These are phyloP conservation scores for Amaranthus hypochondriacus DNA, from an alignment of 148 eudicot species.

Conservation along the genomic window DNA sequence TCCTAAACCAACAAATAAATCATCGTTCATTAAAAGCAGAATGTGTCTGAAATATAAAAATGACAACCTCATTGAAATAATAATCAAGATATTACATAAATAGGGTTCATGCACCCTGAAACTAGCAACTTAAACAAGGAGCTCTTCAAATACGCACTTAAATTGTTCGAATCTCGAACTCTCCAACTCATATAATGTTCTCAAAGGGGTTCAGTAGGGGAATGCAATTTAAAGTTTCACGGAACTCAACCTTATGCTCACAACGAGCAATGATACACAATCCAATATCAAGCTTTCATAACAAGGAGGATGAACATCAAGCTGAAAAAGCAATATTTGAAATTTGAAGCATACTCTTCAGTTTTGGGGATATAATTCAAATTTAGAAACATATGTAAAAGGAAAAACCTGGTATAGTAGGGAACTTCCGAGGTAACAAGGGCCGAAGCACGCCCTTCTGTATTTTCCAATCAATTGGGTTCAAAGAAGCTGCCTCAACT, in stretches of 20 bases:
- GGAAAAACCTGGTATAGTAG: conserved; percentile 56
- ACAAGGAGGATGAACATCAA: background rate
- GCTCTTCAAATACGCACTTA: too few relatives aligned
- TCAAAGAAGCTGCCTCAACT: conserved; percentile 68
- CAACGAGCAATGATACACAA: background rate
- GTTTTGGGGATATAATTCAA: background rate
- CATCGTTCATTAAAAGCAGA: background rate
- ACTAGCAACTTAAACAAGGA: too few relatives aligned
- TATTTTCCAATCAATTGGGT: conserved; percentile 75
- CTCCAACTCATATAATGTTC: background rate
- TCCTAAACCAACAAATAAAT: conserved; percentile 33
- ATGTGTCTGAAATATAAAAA: background rate
- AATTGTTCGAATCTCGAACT: background rate
- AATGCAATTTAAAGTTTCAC: background rate
- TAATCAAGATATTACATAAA: too few relatives aligned
- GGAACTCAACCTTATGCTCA: background rate
- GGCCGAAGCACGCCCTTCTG: conserved; percentile 58
- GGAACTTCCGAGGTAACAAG: conserved; percentile 57
- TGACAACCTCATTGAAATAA: background rate
- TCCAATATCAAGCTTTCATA: background rate
- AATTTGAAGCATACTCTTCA: background rate
- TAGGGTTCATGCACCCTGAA: too few relatives aligned
- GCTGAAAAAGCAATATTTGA: background rate
- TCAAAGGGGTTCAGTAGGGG: background rate
- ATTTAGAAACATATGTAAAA: background rate